These are phyloP conservation scores for Pseudogymnoascus destructans DNA, from an alignment of 2,329 filamentous ascomycete genomes.

Conservation along the genomic window DNA sequence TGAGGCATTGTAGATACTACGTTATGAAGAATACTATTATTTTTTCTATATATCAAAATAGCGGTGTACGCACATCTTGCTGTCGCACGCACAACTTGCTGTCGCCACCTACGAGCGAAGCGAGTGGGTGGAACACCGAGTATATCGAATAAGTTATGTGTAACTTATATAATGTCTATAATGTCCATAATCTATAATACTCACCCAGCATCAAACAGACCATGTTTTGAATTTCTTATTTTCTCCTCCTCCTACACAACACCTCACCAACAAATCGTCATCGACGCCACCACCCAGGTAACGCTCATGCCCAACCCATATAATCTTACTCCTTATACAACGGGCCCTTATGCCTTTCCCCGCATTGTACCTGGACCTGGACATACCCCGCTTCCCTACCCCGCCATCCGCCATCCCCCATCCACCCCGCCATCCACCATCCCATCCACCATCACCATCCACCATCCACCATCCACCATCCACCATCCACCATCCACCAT, in stretches of 20 bases:
- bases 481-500: too few relatives aligned
- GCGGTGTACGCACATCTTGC: too few relatives aligned
- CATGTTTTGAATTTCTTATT: not conserved
- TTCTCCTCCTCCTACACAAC: not conserved
- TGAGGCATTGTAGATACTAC: too few relatives aligned
- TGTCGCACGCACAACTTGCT: too few relatives aligned
- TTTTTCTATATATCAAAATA: too few relatives aligned
- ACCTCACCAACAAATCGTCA: not conserved
- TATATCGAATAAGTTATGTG: not conserved
- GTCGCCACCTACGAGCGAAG: too few relatives aligned
- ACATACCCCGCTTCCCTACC: not conserved
- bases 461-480: too few relatives aligned
- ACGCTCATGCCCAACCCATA: not conserved
- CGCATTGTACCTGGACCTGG: not conserved
- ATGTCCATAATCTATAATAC: not conserved
- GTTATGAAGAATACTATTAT: too few relatives aligned
- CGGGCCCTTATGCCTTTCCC: not conserved
- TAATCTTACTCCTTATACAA: too few relatives aligned
- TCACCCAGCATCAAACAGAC: not conserved
- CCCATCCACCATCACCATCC: too few relatives aligned
- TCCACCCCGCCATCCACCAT: too few relatives aligned
- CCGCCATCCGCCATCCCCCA: not conserved
- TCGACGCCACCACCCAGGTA: not conserved
- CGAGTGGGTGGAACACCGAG: too few relatives aligned
- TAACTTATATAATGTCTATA: not conserved